Conservation (phyloP, 1,284 basidiomycete genomes). For the Boletellus dicymbophilus region DNA sequence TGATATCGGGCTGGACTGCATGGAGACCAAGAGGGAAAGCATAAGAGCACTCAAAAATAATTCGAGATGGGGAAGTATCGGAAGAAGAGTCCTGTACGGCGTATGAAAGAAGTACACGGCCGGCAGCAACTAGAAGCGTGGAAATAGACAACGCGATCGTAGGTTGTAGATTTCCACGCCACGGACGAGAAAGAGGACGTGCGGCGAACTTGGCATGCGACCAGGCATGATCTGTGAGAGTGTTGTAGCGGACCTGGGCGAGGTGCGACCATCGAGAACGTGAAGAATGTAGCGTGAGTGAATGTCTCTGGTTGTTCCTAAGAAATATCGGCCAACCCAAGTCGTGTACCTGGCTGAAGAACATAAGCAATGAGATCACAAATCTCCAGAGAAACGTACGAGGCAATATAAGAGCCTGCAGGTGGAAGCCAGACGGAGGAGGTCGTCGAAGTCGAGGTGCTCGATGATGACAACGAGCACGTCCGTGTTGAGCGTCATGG, state of each 20-base stretch:
- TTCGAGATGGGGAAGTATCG: constrained; percentile 18
- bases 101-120: constrained; percentile 60
- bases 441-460: constrained; percentile 45
- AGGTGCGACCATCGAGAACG: constrained; percentile 48
- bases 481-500: constrained; percentile 47
- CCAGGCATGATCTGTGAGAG: constrained; percentile 60
- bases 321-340: constrained; percentile 63
- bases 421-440: constrained; percentile 47
- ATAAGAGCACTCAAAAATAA: constrained; percentile 50
- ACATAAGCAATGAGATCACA: constrained; percentile 3
- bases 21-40: constrained; percentile 32
- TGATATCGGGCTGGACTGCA: constrained; percentile 51
- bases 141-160: constrained; percentile 57
- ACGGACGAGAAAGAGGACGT: constrained; percentile 65
- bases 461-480: constrained; percentile 57
- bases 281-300: constrained; percentile 50
- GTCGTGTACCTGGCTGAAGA: constrained; percentile 49
- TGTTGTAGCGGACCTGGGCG: constrained; percentile 53
- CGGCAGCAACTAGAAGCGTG: constrained; percentile 64
- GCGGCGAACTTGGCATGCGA: constrained; percentile 52
- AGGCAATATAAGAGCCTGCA: constrained; percentile 47
- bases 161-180: constrained; percentile 61
- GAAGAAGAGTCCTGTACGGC: constrained; percentile 52
- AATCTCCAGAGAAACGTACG: constrained; percentile 39
- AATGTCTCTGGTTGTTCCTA: constrained; percentile 50